Percentiles rank a stretch among this genome's conserved stretches.
phyloP scores from a whole-genome alignment of 306 rosid species.

The Acacia crassicarpa region DNA sequence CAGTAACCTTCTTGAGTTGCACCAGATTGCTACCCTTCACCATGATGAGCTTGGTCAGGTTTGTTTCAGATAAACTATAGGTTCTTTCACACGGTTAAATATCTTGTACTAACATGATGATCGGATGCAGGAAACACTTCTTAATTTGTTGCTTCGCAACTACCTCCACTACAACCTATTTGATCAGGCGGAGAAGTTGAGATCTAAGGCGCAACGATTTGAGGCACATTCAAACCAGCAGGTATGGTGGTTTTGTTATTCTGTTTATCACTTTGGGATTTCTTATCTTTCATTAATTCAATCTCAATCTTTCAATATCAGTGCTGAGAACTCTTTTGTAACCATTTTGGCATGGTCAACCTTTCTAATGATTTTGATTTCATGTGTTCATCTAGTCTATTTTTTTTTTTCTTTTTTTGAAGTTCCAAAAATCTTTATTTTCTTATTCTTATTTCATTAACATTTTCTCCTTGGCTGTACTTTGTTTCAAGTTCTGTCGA shows the following conservation, averaged over 20 bases:
- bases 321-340: neutral
- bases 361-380: conserved; percentile 5
- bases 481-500: conserved; percentile 73
- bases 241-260: conserved; percentile 46
- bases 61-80: conserved; percentile 21
- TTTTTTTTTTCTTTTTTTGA: neutral
- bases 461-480: conserved; percentile 16
- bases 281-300: neutral
- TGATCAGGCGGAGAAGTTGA: conserved; percentile 96
- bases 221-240: conserved; percentile 99
- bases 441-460: neutral
- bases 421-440: neutral
- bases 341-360: neutral
- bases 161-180: conserved; percentile 91
- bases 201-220: conserved; percentile 98
- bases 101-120: conserved; percentile 32
- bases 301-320: neutral
- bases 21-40: conserved; percentile 89
- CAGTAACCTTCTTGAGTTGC: conserved; percentile 91
- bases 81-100: neutral
- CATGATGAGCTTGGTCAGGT: conserved; percentile 99
- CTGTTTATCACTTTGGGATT: neutral
- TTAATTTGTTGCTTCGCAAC: conserved; percentile 85
- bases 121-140: conserved; percentile 89
- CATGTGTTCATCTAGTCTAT: neutral